Conservation (phyloP, 2,329 filamentous ascomycete genomes). For the Ascochyta fabae region DNA sequence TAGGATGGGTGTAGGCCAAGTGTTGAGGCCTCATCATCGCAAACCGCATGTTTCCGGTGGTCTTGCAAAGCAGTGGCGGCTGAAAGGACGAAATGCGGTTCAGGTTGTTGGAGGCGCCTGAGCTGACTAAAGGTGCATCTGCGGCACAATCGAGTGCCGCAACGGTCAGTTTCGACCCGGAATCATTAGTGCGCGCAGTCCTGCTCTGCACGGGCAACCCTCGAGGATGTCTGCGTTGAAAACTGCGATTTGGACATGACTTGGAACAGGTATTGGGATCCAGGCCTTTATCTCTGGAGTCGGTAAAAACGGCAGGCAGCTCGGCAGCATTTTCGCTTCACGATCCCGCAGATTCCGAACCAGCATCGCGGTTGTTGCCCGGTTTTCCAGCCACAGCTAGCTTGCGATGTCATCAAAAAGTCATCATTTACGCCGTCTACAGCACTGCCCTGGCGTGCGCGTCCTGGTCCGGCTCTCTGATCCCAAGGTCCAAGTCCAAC, state of each 20-base stretch:
- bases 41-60: not conserved
- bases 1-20: not conserved
- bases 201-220: not conserved
- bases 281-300: slow-evolving; percentile 12
- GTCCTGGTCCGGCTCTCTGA: not conserved
- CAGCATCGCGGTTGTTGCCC: slow-evolving; percentile 1
- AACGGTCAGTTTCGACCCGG: slow-evolving; percentile 3
- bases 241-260: slow-evolving; percentile 8
- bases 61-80: not conserved
- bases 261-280: slow-evolving; percentile 4
- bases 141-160: slow-evolving; percentile 3
- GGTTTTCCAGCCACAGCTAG: slow-evolving; percentile 5
- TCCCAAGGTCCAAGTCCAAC: not conserved
- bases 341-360: slow-evolving; percentile 9
- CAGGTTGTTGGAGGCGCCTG: slow-evolving; percentile 1
- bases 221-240: not conserved
- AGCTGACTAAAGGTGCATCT: not conserved
- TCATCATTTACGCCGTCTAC: not conserved
- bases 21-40: slow-evolving; percentile 5
- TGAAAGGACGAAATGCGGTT: slow-evolving; percentile 9
- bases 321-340: slow-evolving; percentile 17
- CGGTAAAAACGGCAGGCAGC: slow-evolving; percentile 13
- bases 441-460: slow-evolving; percentile 4
- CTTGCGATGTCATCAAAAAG: slow-evolving; percentile 8
- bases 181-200: slow-evolving; percentile 1